Conservation (phyloP, 306 rosid species). For the Vicia faba region DNA sequence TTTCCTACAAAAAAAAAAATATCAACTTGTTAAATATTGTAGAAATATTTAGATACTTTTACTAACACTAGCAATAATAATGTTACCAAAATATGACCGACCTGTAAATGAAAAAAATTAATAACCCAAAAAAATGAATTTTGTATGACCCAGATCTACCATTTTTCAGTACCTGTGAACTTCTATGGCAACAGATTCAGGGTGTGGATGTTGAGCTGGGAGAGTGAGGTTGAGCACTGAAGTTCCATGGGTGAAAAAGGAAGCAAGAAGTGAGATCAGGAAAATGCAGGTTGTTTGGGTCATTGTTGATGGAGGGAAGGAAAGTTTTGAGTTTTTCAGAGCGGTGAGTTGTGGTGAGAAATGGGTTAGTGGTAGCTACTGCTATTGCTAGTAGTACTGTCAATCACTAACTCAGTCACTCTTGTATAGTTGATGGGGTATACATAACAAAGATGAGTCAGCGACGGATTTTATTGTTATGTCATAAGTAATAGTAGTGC, state of each 20-base stretch:
- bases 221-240: conserved; percentile 71
- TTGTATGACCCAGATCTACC: conserved; percentile 18
- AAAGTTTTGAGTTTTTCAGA: neutral
- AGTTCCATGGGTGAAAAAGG: conserved; percentile 38
- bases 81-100: neutral
- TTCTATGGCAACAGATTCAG: conserved; percentile 66
- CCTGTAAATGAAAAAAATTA: no score
- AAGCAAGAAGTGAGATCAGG: conserved; percentile 43
- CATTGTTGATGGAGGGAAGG: conserved; percentile 48
- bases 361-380: neutral
- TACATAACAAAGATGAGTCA: no score
- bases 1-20: conserved; percentile 45
- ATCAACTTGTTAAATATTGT: no score
- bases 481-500: neutral
- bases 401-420: conserved; percentile 22
- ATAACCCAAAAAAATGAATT: no score
- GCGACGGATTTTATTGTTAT: no score
- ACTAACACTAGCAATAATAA: neutral
- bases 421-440: no score
- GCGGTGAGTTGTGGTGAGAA: neutral
- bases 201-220: conserved; percentile 81
- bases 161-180: conserved; percentile 59
- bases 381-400: neutral
- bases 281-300: conserved; percentile 58
- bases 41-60: neutral